These are phyloP conservation scores for Metschnikowia santaceciliae DNA, from an alignment of 805 yeast species.

Conservation along the genomic window DNA sequence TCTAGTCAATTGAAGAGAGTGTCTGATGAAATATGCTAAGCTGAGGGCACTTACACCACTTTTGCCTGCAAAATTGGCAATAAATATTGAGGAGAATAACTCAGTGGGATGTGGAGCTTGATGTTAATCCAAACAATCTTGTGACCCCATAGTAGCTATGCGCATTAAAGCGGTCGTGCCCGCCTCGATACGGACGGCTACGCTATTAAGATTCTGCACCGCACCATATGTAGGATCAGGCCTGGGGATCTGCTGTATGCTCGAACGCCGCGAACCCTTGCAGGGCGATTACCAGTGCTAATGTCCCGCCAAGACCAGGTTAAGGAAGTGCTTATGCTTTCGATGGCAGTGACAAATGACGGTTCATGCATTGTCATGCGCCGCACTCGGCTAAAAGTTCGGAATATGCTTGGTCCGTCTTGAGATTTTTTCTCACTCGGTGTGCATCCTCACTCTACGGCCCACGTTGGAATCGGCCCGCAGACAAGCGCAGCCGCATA, in stretches of 20 bases:
- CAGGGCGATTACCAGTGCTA: not conserved
- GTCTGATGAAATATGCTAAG: not conserved
- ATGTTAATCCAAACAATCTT: not conserved
- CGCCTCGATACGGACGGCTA: not conserved
- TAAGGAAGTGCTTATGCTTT: not conserved
- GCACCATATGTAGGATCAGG: not conserved
- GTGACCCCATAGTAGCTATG: slow-evolving; percentile 3
- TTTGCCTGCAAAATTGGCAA: slow-evolving; percentile 3
- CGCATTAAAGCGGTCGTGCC: slow-evolving; percentile 3
- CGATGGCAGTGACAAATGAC: not conserved
- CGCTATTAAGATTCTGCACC: not conserved
- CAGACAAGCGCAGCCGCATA: slow-evolving; percentile 3
- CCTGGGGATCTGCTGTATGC: not conserved
- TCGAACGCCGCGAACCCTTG: slow-evolving; percentile 4
- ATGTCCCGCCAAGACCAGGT: not conserved
- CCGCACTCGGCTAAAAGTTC: slow-evolving; percentile 1
- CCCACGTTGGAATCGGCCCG: slow-evolving; percentile 1
- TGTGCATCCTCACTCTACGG: not conserved
- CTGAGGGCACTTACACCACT: not conserved
- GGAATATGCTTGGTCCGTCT: not conserved
- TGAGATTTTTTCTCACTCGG: not conserved
- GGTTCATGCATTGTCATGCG: slow-evolving; percentile 1
- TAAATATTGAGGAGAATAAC: not conserved
- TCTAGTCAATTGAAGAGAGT: not conserved
- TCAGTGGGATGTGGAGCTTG: not conserved